Evolutionary conservation across 2,329 filamentous ascomycete species (phyloP).

Genomic region (Aspergillus texensis): DNA sequence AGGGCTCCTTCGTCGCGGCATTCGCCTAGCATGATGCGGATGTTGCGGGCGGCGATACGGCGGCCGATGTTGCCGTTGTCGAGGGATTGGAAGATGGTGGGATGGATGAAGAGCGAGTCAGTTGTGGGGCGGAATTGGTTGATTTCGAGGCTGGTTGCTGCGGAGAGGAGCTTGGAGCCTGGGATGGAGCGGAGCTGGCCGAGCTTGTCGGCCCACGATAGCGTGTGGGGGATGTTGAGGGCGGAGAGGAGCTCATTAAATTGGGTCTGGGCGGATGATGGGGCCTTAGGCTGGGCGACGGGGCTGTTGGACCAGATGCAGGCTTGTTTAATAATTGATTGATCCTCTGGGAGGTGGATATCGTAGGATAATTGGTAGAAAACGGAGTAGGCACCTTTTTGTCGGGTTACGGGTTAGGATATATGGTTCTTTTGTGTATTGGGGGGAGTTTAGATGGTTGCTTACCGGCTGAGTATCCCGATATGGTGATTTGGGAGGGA

Average conservation of each 20-base stretch:
- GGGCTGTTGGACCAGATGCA: conserved; percentile 59
- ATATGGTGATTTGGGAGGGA: conserved; percentile 54
- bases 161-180: conserved; percentile 45
- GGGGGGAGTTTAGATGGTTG: neutral
- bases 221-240: conserved; percentile 46
- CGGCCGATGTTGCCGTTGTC: conserved; percentile 53
- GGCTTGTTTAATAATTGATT: conserved; percentile 53
- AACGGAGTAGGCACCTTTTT: conserved; percentile 53
- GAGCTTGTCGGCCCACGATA: conserved; percentile 50
- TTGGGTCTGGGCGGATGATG: conserved; percentile 52
- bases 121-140: conserved; percentile 59
- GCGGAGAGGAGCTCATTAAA: conserved; percentile 53
- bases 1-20: conserved; percentile 57
- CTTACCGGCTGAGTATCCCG: conserved; percentile 58
- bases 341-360: conserved; percentile 49
- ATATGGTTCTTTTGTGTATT: neutral
- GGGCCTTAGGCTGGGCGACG: conserved; percentile 55
- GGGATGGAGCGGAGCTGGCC: conserved; percentile 46
- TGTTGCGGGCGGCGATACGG: conserved; percentile 46
- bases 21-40: conserved; percentile 58
- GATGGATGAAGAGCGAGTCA: conserved; percentile 52
- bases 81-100: conserved; percentile 49
- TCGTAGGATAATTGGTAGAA: conserved; percentile 63
- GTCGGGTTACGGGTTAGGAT: neutral
- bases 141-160: conserved; percentile 46